These are phyloP conservation scores for Tetrahymena malaccensis DNA, from an alignment of 73 alveolate species.

Conservation along the genomic window DNA sequence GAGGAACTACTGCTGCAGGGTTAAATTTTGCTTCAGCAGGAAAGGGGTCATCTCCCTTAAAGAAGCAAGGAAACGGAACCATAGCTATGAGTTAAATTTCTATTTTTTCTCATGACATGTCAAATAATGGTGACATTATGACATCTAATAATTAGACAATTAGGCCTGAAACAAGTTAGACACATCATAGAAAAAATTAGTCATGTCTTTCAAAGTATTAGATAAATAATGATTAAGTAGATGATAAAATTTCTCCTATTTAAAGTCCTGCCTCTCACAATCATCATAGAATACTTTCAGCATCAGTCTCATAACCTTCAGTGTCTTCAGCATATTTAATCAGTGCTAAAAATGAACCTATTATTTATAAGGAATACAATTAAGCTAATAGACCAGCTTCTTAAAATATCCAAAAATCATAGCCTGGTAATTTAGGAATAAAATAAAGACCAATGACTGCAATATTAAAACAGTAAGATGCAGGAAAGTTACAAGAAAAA, in stretches of 20 bases:
- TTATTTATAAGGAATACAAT: background rate
- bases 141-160: background rate
- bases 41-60: background rate
- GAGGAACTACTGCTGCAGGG: background rate
- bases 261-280: background rate
- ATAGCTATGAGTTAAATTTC: background rate
- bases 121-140: background rate
- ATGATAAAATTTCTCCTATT: background rate
- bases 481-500: background rate
- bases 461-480: background rate
- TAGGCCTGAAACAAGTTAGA: background rate
- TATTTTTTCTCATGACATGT: background rate
- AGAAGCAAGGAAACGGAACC: background rate
- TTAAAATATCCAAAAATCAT: background rate
- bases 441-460: background rate
- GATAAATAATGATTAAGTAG: background rate
- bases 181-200: background rate
- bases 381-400: background rate
- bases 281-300: background rate
- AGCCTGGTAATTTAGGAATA: background rate
- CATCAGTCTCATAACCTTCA: background rate
- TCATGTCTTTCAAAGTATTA: background rate
- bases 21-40: background rate
- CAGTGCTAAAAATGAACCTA: background rate
- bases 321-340: background rate